Percentiles rank a stretch among this genome's conserved stretches.
Conservation (phyloP, 2,329 filamentous ascomycete species). For the Chalaropsis thielavioides region DNA sequence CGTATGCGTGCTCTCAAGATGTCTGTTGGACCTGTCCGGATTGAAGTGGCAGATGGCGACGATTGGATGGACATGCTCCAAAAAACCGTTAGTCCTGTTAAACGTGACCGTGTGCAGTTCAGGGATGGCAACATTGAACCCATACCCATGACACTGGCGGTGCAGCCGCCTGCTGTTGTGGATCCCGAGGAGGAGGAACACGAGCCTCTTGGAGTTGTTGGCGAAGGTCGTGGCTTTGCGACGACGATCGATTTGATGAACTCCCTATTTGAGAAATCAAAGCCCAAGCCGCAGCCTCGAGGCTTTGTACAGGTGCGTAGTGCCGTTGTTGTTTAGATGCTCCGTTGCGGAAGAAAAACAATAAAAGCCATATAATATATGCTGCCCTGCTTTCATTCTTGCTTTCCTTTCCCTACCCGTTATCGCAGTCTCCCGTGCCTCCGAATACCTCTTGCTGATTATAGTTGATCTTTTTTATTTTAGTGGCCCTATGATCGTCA, state of each 20-base stretch:
- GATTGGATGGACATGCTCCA: slow-evolving; percentile 91
- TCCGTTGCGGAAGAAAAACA: not conserved
- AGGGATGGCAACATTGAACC: slow-evolving; percentile 37
- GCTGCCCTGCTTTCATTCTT: not conserved
- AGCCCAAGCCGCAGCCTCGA: slow-evolving; percentile 39
- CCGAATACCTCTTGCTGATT: slow-evolving; percentile 16
- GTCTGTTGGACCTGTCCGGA: slow-evolving; percentile 41
- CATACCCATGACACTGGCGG: slow-evolving; percentile 11
- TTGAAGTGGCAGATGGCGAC: slow-evolving; percentile 53
- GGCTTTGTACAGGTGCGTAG: slow-evolving; percentile 83
- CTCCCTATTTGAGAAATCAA: slow-evolving; percentile 68
- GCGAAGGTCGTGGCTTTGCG: slow-evolving; percentile 53
- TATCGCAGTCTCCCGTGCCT: not conserved
- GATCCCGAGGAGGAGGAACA: slow-evolving; percentile 11
- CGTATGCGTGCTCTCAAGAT: slow-evolving; percentile 49
- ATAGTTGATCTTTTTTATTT: slow-evolving; percentile 27
- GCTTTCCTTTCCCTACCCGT: not conserved
- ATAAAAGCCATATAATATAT: slow-evolving; percentile 9
- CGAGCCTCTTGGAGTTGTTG: slow-evolving; percentile 19
- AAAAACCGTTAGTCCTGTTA: slow-evolving; percentile 85
- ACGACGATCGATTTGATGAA: slow-evolving; percentile 96
- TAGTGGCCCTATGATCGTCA: slow-evolving; percentile 83
- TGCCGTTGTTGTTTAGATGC: slow-evolving; percentile 22
- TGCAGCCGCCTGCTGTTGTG: slow-evolving; percentile 19
- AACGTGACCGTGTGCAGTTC: slow-evolving; percentile 69